A percentile compares a stretch with the other conserved stretches of the same genome.
phyloP scores from a whole-genome alignment of 73 alveolate genomes.

The Breviolum minutum region DNA sequence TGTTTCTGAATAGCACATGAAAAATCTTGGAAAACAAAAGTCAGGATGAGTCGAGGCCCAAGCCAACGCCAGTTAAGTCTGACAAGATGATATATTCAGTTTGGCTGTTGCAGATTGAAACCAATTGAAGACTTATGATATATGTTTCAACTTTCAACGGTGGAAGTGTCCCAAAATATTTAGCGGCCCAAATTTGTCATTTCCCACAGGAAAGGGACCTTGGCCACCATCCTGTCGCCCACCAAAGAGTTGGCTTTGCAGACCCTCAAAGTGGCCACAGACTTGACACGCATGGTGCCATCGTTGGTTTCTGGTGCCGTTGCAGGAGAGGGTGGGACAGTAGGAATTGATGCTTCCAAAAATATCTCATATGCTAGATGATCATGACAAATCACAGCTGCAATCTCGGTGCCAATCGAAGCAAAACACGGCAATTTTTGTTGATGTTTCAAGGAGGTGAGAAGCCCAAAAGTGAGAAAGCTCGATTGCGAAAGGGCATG shows the following conservation, averaged over 20 bases:
- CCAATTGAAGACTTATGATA: too few species aligned
- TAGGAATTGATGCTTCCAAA: not conserved
- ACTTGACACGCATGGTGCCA: conserved; percentile 86
- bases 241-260: conserved; percentile 97
- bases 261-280: conserved; percentile 96
- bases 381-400: too few species aligned
- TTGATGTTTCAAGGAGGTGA: conserved; percentile 99
- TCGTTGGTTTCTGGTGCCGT: conserved; percentile 65
- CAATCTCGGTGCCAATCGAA: too few species aligned
- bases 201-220: conserved; percentile 44
- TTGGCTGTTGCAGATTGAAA: not conserved
- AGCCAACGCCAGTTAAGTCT: too few species aligned
- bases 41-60: too few species aligned
- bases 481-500: conserved; percentile 98
- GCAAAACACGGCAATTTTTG: too few species aligned
- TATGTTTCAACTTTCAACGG: too few species aligned
- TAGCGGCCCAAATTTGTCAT: not conserved
- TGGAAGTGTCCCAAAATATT: too few species aligned
- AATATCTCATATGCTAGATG: too few species aligned
- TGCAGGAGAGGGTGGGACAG: not conserved
- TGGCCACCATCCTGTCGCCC: conserved; percentile 96
- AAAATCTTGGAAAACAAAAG: too few species aligned
- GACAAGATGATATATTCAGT: too few species aligned
- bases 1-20: too few species aligned
- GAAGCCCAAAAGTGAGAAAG: conserved; percentile 98